A percentile compares a stretch with the other conserved stretches of the same genome.
Conservation (phyloP, 495 filamentous ascomycete species). For the Amphirosellinia nigrospora region DNA sequence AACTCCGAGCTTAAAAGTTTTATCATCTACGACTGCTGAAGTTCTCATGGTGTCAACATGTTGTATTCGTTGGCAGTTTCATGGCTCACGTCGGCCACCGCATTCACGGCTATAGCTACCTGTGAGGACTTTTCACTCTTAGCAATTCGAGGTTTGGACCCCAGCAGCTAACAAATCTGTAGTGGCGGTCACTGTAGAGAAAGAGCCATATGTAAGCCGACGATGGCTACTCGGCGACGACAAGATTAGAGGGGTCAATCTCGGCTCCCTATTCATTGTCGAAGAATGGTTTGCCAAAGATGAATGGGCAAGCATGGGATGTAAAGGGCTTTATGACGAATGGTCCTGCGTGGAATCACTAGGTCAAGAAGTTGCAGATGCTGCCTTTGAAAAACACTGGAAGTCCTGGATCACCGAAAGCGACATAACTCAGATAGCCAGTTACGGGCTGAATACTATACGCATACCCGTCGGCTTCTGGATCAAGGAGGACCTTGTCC, state of each 20-base stretch:
- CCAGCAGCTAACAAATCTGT: not conserved
- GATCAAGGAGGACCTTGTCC: slow-evolving; percentile 62
- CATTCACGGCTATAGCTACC: slow-evolving; percentile 4
- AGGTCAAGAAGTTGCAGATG: slow-evolving; percentile 57
- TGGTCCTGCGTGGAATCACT: slow-evolving; percentile 61
- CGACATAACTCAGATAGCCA: slow-evolving; percentile 58
- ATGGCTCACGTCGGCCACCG: not conserved
- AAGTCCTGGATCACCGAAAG: slow-evolving; percentile 57
- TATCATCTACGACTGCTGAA: not conserved
- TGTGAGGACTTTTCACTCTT: slow-evolving; percentile 8
- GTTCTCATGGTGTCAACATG: not conserved
- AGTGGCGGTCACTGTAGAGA: not conserved
- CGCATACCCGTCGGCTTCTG: slow-evolving; percentile 67
- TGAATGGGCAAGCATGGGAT: slow-evolving; percentile 61
- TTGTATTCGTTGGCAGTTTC: not conserved
- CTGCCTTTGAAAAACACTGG: slow-evolving; percentile 61
- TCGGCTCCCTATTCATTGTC: slow-evolving; percentile 62
- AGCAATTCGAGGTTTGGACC: not conserved
- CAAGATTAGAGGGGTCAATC: slow-evolving; percentile 65
- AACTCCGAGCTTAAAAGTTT: not conserved
- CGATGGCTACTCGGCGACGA: slow-evolving; percentile 15
- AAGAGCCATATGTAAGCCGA: not conserved
- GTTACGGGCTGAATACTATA: slow-evolving; percentile 62
- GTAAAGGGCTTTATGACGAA: slow-evolving; percentile 53
- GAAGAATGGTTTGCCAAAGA: slow-evolving; percentile 61